These are phyloP conservation scores for Cicer pinnatifidum DNA, from an alignment of 306 rosid species.

Conservation along the genomic window DNA sequence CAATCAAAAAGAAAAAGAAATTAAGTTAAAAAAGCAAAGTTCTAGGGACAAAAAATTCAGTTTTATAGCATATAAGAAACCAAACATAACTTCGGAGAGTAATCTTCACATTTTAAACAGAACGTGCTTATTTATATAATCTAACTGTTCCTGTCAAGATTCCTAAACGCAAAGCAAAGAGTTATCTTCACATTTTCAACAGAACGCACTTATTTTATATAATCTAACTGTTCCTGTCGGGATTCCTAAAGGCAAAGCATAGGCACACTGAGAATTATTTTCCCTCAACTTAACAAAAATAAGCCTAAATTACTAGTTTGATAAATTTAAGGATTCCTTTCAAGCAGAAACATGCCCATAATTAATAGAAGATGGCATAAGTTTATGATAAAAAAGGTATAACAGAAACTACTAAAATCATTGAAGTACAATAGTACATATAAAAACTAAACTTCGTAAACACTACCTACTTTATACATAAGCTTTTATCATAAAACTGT, in stretches of 20 bases:
- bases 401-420: too few relatives aligned
- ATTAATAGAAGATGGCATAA: neutral
- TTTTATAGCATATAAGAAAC: neutral
- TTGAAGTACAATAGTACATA: neutral
- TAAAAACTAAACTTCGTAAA: neutral
- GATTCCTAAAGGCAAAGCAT: too few relatives aligned
- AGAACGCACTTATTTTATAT: neutral
- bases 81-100: neutral
- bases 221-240: too few relatives aligned
- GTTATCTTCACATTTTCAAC: neutral
- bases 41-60: constrained; percentile 8
- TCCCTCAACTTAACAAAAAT: neutral
- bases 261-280: neutral
- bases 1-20: neutral
- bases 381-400: neutral
- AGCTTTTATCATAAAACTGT: neutral
- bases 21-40: neutral
- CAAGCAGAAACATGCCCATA: neutral
- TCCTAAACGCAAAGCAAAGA: neutral
- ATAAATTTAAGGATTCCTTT: neutral
- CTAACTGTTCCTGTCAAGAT: too few relatives aligned
- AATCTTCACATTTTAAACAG: neutral
- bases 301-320: neutral
- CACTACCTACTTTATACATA: neutral
- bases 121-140: neutral